These are phyloP conservation scores for Chaetomiaceae sp. DNA, from an alignment of 2,329 filamentous ascomycete genomes.

Conservation along the genomic window DNA sequence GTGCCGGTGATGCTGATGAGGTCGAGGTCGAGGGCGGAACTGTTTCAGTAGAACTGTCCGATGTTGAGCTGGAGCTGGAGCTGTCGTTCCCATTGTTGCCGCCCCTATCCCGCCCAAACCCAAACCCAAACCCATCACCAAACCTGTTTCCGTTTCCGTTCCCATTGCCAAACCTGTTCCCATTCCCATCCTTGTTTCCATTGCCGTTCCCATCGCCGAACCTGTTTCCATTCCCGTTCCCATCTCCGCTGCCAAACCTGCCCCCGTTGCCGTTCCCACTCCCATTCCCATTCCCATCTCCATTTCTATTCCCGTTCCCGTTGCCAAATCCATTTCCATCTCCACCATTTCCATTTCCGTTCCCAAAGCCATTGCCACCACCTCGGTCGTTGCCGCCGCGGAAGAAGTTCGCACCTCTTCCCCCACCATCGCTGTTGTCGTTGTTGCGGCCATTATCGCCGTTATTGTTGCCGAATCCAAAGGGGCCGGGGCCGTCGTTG, in stretches of 20 bases:
- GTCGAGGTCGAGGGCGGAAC: not conserved
- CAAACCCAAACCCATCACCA: not conserved
- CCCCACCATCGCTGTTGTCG: not conserved
- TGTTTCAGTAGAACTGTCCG: not conserved
- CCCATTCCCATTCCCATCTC: conserved; percentile 1
- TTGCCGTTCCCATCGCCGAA: not conserved
- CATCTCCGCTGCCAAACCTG: conserved; percentile 1
- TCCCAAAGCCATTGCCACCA: conserved; percentile 7
- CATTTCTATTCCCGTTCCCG: not conserved
- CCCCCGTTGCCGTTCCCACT: conserved; percentile 4
- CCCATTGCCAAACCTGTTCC: not conserved
- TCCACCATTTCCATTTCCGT: too few species aligned
- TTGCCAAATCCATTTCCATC: conserved; percentile 4
- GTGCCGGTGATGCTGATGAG: not conserved
- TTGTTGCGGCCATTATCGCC: not conserved
- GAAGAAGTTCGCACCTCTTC: not conserved
- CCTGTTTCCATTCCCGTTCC: not conserved
- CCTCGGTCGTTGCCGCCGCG: not conserved
- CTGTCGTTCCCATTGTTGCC: not conserved
- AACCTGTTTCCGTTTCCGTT: not conserved
- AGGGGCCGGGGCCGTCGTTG: not conserved
- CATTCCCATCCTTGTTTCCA: not conserved
- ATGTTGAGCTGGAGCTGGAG: conserved; percentile 2
- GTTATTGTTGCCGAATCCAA: conserved; percentile 8
- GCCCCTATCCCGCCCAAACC: not conserved